Evolutionary conservation across 176 grass and related monocot species (phyloP).

Genomic region (Zoysia japonica): DNA sequence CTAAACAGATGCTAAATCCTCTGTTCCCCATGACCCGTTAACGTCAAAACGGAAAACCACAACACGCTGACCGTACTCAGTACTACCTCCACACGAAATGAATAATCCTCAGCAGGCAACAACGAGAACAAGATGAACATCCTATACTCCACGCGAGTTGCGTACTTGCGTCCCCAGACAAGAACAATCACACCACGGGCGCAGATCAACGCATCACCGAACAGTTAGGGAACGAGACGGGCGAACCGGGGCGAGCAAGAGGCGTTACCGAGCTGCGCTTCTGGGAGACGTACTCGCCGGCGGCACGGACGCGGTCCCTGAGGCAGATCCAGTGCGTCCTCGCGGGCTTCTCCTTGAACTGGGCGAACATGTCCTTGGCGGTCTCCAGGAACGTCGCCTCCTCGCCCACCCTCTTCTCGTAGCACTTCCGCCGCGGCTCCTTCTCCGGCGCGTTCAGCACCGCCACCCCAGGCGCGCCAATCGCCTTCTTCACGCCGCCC

Average conservation of each 20-base stretch:
- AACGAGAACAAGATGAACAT: background rate
- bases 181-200: background rate
- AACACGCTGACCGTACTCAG: too few species aligned
- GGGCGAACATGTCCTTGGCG: conserved; percentile 55
- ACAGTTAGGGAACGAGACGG: too few species aligned
- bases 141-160: background rate
- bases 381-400: conserved; percentile 36
- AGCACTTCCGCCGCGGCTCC: conserved; percentile 30
- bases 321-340: conserved; percentile 66
- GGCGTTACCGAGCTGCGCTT: conserved; percentile 33
- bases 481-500: background rate
- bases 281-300: conserved; percentile 42
- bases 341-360: conserved; percentile 49
- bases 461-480: background rate
- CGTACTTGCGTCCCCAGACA: background rate
- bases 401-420: conserved; percentile 48
- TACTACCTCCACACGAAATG: background rate
- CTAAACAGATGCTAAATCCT: background rate
- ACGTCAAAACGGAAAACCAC: background rate
- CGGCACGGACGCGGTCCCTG: conserved; percentile 47
- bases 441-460: background rate
- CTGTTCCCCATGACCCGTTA: background rate
- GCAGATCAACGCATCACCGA: background rate
- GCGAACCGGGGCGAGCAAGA: background rate
- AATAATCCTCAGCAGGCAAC: background rate